phyloP scores from a whole-genome alignment of 164 flowering plant genomes.

The Brasenia schreberi region DNA sequence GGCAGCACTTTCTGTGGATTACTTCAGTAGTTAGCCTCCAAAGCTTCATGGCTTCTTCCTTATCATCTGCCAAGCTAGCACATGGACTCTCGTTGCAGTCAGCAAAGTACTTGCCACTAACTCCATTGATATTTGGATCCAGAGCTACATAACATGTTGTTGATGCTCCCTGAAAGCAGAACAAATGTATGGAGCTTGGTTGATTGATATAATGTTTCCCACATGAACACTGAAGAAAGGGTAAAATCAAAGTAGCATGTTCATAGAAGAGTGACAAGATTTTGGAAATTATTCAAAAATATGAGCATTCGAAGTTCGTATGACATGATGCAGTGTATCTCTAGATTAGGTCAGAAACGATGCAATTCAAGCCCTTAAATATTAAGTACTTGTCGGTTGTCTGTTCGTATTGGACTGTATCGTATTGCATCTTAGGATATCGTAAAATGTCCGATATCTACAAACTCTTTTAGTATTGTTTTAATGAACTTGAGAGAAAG shows the following conservation, averaged over 20 bases:
- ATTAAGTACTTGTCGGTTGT: too few species aligned
- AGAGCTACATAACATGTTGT: constrained; percentile 84
- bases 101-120: constrained; percentile 70
- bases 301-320: background rate
- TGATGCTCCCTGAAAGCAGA: constrained; percentile 60
- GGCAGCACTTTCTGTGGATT: constrained; percentile 26
- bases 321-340: too few species aligned
- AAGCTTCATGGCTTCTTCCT: constrained; percentile 41
- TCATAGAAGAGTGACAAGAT: background rate
- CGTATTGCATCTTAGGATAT: too few species aligned
- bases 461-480: too few species aligned
- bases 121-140: constrained; percentile 44
- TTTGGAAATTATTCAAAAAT: background rate
- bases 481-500: too few species aligned
- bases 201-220: background rate
- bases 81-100: constrained; percentile 80
- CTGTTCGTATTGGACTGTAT: too few species aligned
- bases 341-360: too few species aligned
- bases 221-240: background rate
- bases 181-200: background rate
- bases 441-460: too few species aligned
- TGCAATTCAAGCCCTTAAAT: too few species aligned
- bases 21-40: constrained; percentile 55
- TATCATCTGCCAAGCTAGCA: constrained; percentile 67
- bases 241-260: background rate